These are phyloP conservation scores for Eucalyptus coolabah DNA, from an alignment of 345 rosid genomes.

Conservation along the genomic window DNA sequence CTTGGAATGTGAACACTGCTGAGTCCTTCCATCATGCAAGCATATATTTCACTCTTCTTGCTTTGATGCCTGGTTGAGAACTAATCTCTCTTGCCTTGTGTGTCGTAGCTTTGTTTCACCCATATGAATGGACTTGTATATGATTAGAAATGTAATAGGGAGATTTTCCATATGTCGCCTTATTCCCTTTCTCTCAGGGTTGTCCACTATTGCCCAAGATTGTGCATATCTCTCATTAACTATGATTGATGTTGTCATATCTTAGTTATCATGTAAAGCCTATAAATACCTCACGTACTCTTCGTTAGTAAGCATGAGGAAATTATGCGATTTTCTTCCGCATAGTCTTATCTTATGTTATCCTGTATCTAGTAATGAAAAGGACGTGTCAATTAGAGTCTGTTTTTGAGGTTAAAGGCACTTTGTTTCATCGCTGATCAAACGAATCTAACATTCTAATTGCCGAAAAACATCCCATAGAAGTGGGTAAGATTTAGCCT, in stretches of 20 bases:
- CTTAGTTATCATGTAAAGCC: not conserved
- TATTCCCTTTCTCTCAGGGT: not conserved
- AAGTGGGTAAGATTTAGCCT: not conserved
- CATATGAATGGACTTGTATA: not conserved
- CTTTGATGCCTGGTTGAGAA: not conserved
- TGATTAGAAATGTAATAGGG: not conserved
- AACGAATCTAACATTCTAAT: not conserved
- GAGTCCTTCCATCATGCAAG: not conserved
- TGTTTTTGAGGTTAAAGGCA: not conserved
- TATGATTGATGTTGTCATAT: not conserved
- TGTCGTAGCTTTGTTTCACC: not conserved
- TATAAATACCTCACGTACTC: not conserved
- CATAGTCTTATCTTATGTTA: not conserved
- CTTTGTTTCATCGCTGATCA: not conserved
- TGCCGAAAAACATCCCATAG: not conserved
- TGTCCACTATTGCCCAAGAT: not conserved
- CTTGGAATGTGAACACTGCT: not conserved
- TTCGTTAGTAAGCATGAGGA: not conserved
- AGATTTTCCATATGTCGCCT: not conserved
- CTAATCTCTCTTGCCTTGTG: not conserved
- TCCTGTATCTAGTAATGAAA: not conserved
- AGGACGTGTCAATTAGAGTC: not conserved
- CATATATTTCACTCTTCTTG: not conserved
- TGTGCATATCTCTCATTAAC: too few relatives aligned
- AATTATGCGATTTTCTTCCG: not conserved